Conservation (phyloP, 2,329 filamentous ascomycete genomes). For the Penicillium sp. region DNA sequence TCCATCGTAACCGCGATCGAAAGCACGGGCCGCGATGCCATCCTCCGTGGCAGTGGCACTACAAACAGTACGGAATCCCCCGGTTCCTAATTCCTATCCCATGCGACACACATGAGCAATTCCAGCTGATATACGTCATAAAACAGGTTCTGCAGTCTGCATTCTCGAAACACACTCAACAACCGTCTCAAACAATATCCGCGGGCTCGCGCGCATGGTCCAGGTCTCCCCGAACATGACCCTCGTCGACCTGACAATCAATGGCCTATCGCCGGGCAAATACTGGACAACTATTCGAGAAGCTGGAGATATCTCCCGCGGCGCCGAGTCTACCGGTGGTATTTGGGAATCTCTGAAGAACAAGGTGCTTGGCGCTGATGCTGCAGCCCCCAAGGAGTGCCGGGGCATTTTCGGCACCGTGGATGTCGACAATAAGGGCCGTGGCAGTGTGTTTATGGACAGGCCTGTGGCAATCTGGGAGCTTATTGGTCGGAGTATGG, state of each 20-base stretch:
- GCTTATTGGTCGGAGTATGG: slow-evolving; percentile 88
- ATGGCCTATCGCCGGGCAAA: slow-evolving; percentile 73
- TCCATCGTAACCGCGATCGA: slow-evolving; percentile 87
- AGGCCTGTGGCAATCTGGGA: slow-evolving; percentile 88
- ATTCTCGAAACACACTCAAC: slow-evolving; percentile 83
- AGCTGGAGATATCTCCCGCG: slow-evolving; percentile 79
- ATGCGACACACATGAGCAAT: neutral
- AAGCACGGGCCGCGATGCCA: slow-evolving; percentile 86
- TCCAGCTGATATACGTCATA: neutral
- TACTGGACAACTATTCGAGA: slow-evolving; percentile 84
- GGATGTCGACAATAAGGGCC: slow-evolving; percentile 70
- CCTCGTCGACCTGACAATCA: slow-evolving; percentile 81
- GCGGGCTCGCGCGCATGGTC: slow-evolving; percentile 89
- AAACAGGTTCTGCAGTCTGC: slow-evolving; percentile 63
- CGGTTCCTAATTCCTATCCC: neutral
- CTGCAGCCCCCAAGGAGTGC: slow-evolving; percentile 34
- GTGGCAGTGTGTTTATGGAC: slow-evolving; percentile 77
- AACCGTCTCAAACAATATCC: slow-evolving; percentile 64
- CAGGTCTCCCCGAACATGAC: slow-evolving; percentile 77
- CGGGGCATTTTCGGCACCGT: slow-evolving; percentile 71
- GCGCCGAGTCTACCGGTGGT: slow-evolving; percentile 76
- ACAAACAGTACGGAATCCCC: slow-evolving; percentile 64
- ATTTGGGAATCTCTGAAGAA: slow-evolving; percentile 66
- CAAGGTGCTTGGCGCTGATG: slow-evolving; percentile 37
- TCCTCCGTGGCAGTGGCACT: slow-evolving; percentile 81